Evolutionary conservation across 2,329 filamentous ascomycete species (phyloP).

Genomic region (Didymella segeticola): DNA sequence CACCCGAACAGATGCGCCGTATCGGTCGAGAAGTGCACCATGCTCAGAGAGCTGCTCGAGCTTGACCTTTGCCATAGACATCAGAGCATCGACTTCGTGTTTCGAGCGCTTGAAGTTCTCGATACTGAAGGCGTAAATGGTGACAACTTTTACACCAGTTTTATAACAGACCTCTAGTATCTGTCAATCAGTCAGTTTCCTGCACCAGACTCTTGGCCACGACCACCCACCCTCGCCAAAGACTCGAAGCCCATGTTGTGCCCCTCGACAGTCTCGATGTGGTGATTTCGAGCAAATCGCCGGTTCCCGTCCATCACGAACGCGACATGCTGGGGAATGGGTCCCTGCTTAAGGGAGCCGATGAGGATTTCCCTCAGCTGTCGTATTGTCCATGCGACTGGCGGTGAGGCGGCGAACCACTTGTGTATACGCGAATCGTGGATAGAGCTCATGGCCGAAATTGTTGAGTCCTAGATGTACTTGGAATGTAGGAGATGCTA

Average conservation of each 20-base stretch:
- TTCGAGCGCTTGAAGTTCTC: constrained; percentile 98
- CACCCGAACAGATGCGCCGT: constrained; percentile 85
- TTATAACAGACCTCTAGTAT: constrained; percentile 99
- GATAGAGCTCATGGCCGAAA: constrained; percentile 54
- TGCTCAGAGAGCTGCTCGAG: constrained; percentile 90
- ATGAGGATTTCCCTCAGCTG: constrained; percentile 85
- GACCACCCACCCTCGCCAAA: constrained; percentile 73
- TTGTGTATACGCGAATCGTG: constrained; percentile 68
- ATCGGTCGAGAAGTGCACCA: constrained; percentile 89
- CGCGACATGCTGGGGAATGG: constrained; percentile 93
- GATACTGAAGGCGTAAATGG: constrained; percentile 97
- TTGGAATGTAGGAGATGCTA: constrained; percentile 13
- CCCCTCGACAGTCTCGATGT: constrained; percentile 95
- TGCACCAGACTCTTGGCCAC: neutral
- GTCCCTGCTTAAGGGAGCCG: constrained; percentile 85
- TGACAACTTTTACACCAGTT: constrained; percentile 93
- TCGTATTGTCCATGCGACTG: constrained; percentile 85
- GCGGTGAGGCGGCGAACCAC: constrained; percentile 88
- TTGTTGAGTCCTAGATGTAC: constrained; percentile 18
- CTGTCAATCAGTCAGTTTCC: constrained; percentile 41
- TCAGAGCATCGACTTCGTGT: constrained; percentile 94
- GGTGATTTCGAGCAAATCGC: constrained; percentile 85
- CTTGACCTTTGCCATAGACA: constrained; percentile 98
- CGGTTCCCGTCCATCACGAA: constrained; percentile 99
- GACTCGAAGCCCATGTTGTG: constrained; percentile 97